These are phyloP conservation scores for Beta corolliflora DNA, from an alignment of 179 eudicot species.

Conservation along the genomic window DNA sequence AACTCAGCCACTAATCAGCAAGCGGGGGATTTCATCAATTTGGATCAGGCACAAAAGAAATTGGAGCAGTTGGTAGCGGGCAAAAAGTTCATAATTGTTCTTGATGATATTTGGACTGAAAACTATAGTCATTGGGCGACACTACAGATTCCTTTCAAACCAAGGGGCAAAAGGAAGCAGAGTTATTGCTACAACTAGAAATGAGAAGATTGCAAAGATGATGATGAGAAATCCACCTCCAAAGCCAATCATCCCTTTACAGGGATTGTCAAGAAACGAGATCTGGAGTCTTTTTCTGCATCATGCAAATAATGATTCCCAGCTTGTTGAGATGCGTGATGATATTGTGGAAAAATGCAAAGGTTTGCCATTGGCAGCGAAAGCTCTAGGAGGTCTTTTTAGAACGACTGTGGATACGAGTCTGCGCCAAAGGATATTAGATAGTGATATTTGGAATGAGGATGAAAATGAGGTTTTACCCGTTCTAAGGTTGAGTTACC, in stretches of 20 bases:
- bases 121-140: not conserved
- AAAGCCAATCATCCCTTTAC: not conserved
- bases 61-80: not conserved
- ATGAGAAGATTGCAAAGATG: not conserved
- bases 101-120: constrained; percentile 14
- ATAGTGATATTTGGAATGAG: constrained; percentile 23
- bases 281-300: not conserved
- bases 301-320: not conserved
- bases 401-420: not conserved
- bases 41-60: not conserved
- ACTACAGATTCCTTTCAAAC: not conserved
- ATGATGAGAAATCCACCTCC: not conserved
- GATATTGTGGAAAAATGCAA: not conserved
- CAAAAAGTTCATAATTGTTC: constrained; percentile 10
- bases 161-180: constrained; percentile 2
- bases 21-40: not conserved
- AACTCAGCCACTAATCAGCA: not conserved
- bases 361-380: constrained; percentile 14
- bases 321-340: not conserved
- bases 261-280: not conserved
- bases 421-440: constrained; percentile 14
- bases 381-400: constrained; percentile 25
- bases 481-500: constrained; percentile 29
- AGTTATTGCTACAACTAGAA: constrained; percentile 4
- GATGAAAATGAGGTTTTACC: constrained; percentile 15